Base-by-base conservation (phyloP, 106 monocot genomes). In the Phalaenopsis aphrodite region DNA sequence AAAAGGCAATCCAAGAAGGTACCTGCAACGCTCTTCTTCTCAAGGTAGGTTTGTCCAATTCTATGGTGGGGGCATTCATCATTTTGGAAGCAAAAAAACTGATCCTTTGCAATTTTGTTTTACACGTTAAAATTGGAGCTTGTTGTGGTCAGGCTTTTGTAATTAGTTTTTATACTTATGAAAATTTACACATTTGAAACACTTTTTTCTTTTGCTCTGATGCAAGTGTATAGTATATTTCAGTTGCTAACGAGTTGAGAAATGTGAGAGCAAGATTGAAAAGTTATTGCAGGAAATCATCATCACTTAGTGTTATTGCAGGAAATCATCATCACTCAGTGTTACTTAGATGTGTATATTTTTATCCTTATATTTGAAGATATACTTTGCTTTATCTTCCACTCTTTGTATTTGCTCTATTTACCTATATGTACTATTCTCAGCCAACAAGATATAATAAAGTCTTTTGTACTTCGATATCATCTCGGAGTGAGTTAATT, bases 11-110 rank as follows among this genome's bases (percentile, higher is more conserved):
- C 80, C 78, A 84, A 57, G 98, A 98, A 65, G 84, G 83, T 80
- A 85, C 92, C 79, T 98, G 98, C 85, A 98, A 91, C 82, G 92
- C 89, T 67, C 89, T 98, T 89, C 88, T 98, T 88, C 89, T 98
- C 39, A 98, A 98, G 98, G 98, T 94, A 85, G 8, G 52, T 23
- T 49, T 76, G 76, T 23, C 10, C n/a, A 74, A 15, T 74, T 74
- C 72, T 72, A 41, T 6, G 42, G 14, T 52, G 18, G 42, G 69
- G 69, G 14, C 9, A 3, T 69, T 69, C 69, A 69, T 19, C 69
- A 14, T 69, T 69, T 11, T 69, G 69, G 69, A 69, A 69, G 14
- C 8, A 69, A 69, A 14, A 66, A 36, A 12, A 36, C 21, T 21
- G 61, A n/a, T 3, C 61, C 14, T 69, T 39, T 37, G 37, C 30